phyloP scores from a whole-genome alignment of 2,329 filamentous ascomycete genomes.

The Teratosphaeria zuluensis region DNA sequence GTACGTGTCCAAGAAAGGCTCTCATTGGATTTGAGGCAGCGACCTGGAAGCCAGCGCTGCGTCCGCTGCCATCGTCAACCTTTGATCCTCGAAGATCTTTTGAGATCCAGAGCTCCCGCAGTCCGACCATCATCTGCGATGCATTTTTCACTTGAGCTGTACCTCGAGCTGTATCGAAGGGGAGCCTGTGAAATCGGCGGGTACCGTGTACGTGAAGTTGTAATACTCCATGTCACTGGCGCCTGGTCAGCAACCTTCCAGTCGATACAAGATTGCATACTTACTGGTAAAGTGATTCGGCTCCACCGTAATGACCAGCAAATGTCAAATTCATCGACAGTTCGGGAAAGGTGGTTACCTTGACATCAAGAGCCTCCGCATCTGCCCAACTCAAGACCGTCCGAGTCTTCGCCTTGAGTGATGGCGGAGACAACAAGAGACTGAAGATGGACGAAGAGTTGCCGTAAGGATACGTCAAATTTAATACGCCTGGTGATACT shows the following conservation, averaged over 20 bases:
- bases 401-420: conserved; percentile 22
- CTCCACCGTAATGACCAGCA: conserved; percentile 32
- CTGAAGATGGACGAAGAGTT: conserved; percentile 42
- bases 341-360: conserved; percentile 37
- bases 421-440: conserved; percentile 41
- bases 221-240: conserved; percentile 31
- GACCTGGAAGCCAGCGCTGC: no score
- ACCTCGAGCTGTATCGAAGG: not conserved
- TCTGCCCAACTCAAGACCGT: conserved; percentile 40
- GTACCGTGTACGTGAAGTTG: conserved; percentile 32
- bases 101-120: not conserved
- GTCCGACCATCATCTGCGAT: not conserved
- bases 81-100: not conserved
- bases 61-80: not conserved
- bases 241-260: not conserved
- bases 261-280: conserved; percentile 7
- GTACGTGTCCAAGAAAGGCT: no score
- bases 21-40: no score
- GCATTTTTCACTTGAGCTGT: not conserved
- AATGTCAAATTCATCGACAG: conserved; percentile 33
- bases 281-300: conserved; percentile 29
- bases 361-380: conserved; percentile 39
- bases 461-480: conserved; percentile 46
- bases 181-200: not conserved
- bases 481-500: conserved; percentile 30